Evolutionary conservation across 2,329 filamentous ascomycete genomes (phyloP).

Genomic region (Sarocladiaceae sp.): DNA sequence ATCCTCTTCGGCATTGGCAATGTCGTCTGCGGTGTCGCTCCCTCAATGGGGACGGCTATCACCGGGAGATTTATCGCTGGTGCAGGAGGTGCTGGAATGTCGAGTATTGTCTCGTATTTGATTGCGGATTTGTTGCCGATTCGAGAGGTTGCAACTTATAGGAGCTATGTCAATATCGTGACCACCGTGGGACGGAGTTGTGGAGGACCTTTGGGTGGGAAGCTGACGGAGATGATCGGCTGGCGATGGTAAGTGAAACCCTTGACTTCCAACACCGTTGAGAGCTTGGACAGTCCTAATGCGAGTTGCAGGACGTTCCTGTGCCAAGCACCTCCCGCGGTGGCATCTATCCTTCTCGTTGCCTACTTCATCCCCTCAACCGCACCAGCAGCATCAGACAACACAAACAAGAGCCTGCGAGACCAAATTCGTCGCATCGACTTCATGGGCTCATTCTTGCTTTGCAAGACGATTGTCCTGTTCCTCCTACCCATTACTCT

Average conservation of each 20-base stretch:
- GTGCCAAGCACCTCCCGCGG: neutral
- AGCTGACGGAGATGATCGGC: slow-evolving; percentile 10
- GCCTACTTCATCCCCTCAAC: neutral
- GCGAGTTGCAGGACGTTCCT: slow-evolving; percentile 8
- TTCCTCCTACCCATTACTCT: neutral
- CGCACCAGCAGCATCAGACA: too few species aligned
- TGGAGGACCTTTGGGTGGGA: slow-evolving; percentile 12
- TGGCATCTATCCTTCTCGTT: neutral
- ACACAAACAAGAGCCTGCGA: neutral
- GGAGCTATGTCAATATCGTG: slow-evolving; percentile 14
- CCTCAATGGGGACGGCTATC: slow-evolving; percentile 9
- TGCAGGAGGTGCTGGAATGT: slow-evolving; percentile 54
- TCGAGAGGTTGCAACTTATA: slow-evolving; percentile 12
- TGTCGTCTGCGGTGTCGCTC: slow-evolving; percentile 22
- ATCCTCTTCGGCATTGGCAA: slow-evolving; percentile 17
- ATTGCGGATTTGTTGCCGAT: slow-evolving; percentile 11
- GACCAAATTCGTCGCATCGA: neutral
- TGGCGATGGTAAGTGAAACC: slow-evolving; percentile 14
- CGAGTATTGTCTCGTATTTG: slow-evolving; percentile 51
- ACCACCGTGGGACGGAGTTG: slow-evolving; percentile 11
- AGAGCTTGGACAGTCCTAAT: too few species aligned
- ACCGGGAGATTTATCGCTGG: neutral
- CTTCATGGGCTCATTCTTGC: neutral
- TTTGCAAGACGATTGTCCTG: neutral
- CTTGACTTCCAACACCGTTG: too few species aligned